Evolutionary conservation across 2,329 filamentous ascomycete genomes (phyloP).

Genomic region (Talaromyces pinophilus): DNA sequence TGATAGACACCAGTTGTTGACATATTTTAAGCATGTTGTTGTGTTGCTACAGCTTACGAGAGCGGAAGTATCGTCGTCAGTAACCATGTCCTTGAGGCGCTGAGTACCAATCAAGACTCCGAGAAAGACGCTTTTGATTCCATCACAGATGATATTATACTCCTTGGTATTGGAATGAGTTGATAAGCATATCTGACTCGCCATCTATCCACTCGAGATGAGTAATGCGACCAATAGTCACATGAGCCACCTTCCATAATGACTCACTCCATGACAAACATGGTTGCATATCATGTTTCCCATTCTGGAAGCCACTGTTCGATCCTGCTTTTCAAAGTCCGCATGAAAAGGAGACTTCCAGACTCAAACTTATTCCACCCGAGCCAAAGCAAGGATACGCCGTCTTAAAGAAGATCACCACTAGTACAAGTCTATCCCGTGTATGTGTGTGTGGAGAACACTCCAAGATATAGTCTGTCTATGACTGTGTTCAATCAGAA

Average conservation of each 20-base stretch:
- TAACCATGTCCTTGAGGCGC: background rate
- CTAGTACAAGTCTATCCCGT: background rate
- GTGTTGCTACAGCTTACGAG: background rate
- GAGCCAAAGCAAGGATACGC: background rate
- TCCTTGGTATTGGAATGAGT: background rate
- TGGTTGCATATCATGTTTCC: slow-evolving; percentile 12
- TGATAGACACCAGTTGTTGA: background rate
- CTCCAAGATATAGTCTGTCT: background rate
- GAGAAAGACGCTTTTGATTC: background rate
- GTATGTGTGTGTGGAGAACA: slow-evolving; percentile 1
- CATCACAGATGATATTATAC: background rate
- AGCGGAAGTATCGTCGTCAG: background rate
- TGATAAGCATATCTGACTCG: background rate
- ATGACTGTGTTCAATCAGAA: background rate
- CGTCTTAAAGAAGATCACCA: background rate
- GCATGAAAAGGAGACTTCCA: background rate
- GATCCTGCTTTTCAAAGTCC: background rate
- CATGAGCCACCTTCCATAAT: slow-evolving; percentile 15
- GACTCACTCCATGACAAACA: background rate
- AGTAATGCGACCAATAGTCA: slow-evolving; percentile 8
- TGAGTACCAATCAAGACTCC: background rate
- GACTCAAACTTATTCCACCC: background rate
- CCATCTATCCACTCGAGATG: background rate
- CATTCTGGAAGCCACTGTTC: background rate
- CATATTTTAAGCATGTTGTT: background rate